A percentile compares a stretch with the other conserved stretches of the same genome.
Evolutionary conservation across 1,139 yeast genomes (phyloP).

Genomic region (Debaryomycetaceae sp.): DNA sequence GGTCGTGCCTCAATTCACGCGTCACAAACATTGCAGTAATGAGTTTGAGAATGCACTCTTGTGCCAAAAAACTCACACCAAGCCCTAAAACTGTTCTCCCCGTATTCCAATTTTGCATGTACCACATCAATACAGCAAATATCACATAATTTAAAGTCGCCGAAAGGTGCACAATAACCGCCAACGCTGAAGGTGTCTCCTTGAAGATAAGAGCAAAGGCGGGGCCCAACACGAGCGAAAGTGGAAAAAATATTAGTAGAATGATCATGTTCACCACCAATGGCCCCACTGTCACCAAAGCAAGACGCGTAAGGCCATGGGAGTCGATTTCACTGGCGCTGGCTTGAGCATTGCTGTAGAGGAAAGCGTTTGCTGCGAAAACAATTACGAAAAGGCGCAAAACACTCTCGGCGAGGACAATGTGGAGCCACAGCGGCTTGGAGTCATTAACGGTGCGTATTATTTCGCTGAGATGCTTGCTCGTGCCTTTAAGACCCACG

Average conservation of each 20-base stretch:
- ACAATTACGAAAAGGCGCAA: constrained; percentile 18
- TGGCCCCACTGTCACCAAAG: constrained; percentile 36
- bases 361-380: constrained; percentile 27
- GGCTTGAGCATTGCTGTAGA: constrained; percentile 36
- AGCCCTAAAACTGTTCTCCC: constrained; percentile 39
- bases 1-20: constrained; percentile 40
- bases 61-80: constrained; percentile 28
- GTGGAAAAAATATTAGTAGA: constrained; percentile 24
- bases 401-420: constrained; percentile 19
- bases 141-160: constrained; percentile 32
- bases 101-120: constrained; percentile 42
- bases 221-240: constrained; percentile 40
- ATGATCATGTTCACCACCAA: constrained; percentile 31
- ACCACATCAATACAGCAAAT: constrained; percentile 41
- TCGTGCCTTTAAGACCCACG: constrained; percentile 31
- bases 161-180: constrained; percentile 31
- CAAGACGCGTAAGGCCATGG: constrained; percentile 20
- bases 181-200: constrained; percentile 32
- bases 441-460: constrained; percentile 19
- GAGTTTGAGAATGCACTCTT: constrained; percentile 32
- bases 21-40: constrained; percentile 30
- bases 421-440: constrained; percentile 28
- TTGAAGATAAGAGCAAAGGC: constrained; percentile 22
- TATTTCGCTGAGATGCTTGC: constrained; percentile 10
- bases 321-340: constrained; percentile 8